Conservation (phyloP, 192 early-diverging fungal genomes). For the Backusella macrospora region DNA sequence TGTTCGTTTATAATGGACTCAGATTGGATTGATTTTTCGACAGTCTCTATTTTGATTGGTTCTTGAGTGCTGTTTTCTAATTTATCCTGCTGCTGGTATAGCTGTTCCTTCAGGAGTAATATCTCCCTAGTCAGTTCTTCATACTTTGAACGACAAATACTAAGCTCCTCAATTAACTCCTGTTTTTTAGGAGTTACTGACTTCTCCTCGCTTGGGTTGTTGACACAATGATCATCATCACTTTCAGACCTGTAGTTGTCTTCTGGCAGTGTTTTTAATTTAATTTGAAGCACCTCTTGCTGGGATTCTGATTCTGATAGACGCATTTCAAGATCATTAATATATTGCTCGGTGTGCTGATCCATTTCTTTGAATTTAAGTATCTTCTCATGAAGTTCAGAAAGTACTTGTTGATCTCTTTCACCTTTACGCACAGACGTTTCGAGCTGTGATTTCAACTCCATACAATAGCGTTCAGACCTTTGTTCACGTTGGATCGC, state of each 20-base stretch:
- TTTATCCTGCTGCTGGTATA: not conserved
- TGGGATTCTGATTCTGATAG: slow-evolving; percentile 20
- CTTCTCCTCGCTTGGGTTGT: not conserved
- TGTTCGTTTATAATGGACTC: not conserved
- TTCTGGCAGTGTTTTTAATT: not conserved
- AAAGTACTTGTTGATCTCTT: slow-evolving; percentile 39
- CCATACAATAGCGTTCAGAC: slow-evolving; percentile 47
- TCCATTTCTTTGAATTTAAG: slow-evolving; percentile 56
- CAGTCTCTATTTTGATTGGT: not conserved
- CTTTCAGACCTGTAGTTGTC: not conserved
- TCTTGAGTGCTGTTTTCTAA: not conserved
- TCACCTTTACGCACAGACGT: slow-evolving; percentile 30
- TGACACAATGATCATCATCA: not conserved
- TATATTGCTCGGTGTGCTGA: slow-evolving; percentile 42
- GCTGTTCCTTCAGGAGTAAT: slow-evolving; percentile 4
- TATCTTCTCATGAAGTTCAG: slow-evolving; percentile 40
- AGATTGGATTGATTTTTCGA: not conserved
- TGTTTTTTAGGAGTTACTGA: not conserved
- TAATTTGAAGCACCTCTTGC: not conserved
- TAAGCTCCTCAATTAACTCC: not conserved
- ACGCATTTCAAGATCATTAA: slow-evolving; percentile 38
- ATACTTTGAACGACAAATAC: not conserved
- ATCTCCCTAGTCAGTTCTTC: slow-evolving; percentile 10
- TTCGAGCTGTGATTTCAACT: slow-evolving; percentile 37
- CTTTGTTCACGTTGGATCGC: slow-evolving; percentile 47